Evolutionary conservation across 2,329 filamentous ascomycete species (phyloP), one percentile per base, ranked within the genome.

Genomic region (Fusarium transvaalense): DNA sequence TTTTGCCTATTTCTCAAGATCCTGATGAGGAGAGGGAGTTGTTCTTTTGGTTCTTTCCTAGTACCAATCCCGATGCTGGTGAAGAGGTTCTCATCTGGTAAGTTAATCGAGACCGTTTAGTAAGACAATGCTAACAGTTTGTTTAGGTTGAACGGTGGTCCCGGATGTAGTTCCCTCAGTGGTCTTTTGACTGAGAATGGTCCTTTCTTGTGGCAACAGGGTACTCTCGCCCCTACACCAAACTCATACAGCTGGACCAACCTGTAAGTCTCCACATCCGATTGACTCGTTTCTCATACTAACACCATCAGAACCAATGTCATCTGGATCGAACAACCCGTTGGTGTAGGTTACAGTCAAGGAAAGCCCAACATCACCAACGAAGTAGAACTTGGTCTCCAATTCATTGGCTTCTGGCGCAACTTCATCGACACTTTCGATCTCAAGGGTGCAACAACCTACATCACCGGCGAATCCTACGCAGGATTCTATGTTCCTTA

Each of bases 351-450:
- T 15, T 94, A 92, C 76, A 86, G 88, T 0, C 84, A 87, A 34
- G 91, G 91, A 15, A 86, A 79, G 1, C 82, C 88, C 5, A 91
- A 85, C 0, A 90, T 90, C 12, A 88, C 82, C 6, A 86, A 85
- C 70, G 89, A 93, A 68, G 85, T 88, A 31, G 91, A 93, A 68
- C 83, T 91, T 2, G 90, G 91, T 0, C 78, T 81, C n/a, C 86
- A 94, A 69, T 93, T 95, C 76, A 82, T 91, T 17, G 90, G 90
- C 50, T 96, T 93, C 80, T 94, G 89, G 84, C 89, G 90, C 80
- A 93, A 93, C 79, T 94, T 93, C 71, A 80, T 93, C 60, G 83
- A 92, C 34, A 89, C 88, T 0, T 94, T 94, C 69, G 82, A 79
- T n/a, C 82, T 93, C 72, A 84, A 91, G 21, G 85, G 85, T 14